A percentile compares a stretch with the other conserved stretches of the same genome.
These are phyloP conservation scores for Trichoderma harzianum DNA, from an alignment of 2,329 filamentous ascomycete genomes.

Conservation along the genomic window DNA sequence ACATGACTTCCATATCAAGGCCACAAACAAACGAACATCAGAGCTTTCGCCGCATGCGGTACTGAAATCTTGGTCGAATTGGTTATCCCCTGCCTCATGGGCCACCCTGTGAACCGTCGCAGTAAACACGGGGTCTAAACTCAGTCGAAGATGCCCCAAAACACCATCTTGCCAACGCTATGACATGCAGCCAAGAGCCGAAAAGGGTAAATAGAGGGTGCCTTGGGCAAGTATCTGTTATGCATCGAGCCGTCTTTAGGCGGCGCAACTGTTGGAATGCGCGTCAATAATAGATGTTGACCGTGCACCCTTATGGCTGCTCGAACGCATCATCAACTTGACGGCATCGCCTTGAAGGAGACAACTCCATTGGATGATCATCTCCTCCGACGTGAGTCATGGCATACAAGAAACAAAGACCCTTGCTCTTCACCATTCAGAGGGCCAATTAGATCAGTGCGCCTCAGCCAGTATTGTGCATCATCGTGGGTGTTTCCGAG, in stretches of 20 bases:
- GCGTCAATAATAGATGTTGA: neutral
- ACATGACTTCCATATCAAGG: slow-evolving; percentile 2
- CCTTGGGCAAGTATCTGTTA: neutral
- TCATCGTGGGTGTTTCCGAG: neutral
- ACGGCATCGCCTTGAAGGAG: neutral
- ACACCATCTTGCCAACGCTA: neutral
- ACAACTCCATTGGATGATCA: neutral
- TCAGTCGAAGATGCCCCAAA: neutral
- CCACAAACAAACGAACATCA: slow-evolving; percentile 10
- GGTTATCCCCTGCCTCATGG: neutral
- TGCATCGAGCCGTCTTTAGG: neutral
- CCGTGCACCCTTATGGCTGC: neutral
- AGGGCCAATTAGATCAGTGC: neutral
- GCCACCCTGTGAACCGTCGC: slow-evolving; percentile 5
- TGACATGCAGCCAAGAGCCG: neutral
- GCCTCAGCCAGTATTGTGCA: neutral
- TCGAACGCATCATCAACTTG: neutral
- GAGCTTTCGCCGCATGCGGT: slow-evolving; percentile 15
- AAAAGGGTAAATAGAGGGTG: neutral
- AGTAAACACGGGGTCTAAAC: neutral
- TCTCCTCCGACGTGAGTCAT: neutral
- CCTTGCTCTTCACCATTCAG: neutral
- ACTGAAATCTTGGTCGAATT: neutral
- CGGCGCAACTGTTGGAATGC: neutral
- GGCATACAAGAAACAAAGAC: neutral